phyloP scores from a whole-genome alignment of 2,329 filamentous ascomycete genomes.

The Fusarium multiceps region DNA sequence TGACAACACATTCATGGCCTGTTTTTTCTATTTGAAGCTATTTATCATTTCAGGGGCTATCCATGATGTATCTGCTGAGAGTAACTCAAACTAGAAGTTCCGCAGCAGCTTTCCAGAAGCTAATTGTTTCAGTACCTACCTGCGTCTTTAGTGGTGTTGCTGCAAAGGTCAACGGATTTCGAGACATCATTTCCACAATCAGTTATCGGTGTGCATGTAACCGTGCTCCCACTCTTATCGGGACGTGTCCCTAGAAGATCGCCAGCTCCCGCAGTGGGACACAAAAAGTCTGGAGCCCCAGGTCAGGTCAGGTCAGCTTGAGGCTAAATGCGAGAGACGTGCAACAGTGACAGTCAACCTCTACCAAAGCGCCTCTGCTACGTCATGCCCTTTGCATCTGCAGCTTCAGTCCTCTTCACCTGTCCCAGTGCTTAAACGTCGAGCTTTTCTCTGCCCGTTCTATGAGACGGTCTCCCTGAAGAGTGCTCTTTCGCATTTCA shows the following conservation, averaged over 20 bases:
- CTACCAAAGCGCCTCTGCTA: constrained; percentile 33
- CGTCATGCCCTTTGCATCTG: constrained; percentile 32
- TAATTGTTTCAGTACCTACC: constrained; percentile 4
- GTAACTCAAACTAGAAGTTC: constrained; percentile 22
- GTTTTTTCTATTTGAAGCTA: constrained; percentile 13
- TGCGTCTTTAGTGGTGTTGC: neutral
- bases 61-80: constrained; percentile 19
- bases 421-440: constrained; percentile 2
- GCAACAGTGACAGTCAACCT: constrained; percentile 20
- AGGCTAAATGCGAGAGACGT: constrained; percentile 12
- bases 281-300: constrained; percentile 41
- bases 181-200: constrained; percentile 18
- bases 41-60: constrained; percentile 18
- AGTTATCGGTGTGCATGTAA: constrained; percentile 44
- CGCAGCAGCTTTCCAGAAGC: constrained; percentile 16
- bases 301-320: constrained; percentile 5
- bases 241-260: constrained; percentile 25
- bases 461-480: neutral
- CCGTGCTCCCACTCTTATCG: constrained; percentile 25
- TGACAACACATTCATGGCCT: neutral
- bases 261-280: constrained; percentile 27
- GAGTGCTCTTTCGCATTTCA: neutral
- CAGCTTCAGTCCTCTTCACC: constrained; percentile 10
- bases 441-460: neutral
- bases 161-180: neutral